Percentiles rank a stretch among this genome's conserved stretches.
phyloP scores from a whole-genome alignment of 305 asterid genomes.

The Petunia hybrid region DNA sequence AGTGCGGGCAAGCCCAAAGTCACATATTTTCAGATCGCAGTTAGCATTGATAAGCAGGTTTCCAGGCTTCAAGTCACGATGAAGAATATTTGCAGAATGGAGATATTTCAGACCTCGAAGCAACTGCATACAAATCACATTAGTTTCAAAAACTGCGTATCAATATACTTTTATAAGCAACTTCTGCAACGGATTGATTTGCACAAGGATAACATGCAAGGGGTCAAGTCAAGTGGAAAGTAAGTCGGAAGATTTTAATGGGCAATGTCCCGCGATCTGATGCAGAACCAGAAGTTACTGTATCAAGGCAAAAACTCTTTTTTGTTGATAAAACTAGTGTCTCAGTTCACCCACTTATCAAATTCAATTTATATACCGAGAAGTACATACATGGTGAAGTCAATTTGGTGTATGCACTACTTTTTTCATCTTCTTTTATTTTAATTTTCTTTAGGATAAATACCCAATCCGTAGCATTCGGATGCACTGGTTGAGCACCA shows the following conservation, averaged over 20 bases:
- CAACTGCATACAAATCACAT: slow-evolving; percentile 36
- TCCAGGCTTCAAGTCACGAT: slow-evolving; percentile 49
- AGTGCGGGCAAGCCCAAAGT: slow-evolving; percentile 49
- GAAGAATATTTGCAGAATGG: slow-evolving; percentile 48
- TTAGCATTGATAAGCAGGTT: slow-evolving; percentile 47
- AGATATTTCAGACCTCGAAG: slow-evolving; percentile 49
- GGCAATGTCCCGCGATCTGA: not conserved
- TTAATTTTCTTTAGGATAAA: not conserved
- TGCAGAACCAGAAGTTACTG: not conserved
- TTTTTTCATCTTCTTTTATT: not conserved
- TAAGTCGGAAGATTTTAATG: not conserved
- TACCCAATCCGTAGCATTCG: not conserved
- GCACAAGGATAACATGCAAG: not conserved
- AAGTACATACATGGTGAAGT: not conserved
- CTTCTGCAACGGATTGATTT: not conserved
- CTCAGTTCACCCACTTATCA: not conserved
- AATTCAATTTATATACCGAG: not conserved
- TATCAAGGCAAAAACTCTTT: not conserved
- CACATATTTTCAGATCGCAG: slow-evolving; percentile 46
- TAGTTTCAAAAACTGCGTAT: slow-evolving; percentile 10
- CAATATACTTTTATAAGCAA: not conserved
- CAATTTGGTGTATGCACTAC: not conserved
- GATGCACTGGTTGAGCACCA: not conserved
- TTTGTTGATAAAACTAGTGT: not conserved
- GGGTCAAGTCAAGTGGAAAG: not conserved